phyloP scores from a whole-genome alignment of 83 land plant genomes.

The Thuja plicata region DNA sequence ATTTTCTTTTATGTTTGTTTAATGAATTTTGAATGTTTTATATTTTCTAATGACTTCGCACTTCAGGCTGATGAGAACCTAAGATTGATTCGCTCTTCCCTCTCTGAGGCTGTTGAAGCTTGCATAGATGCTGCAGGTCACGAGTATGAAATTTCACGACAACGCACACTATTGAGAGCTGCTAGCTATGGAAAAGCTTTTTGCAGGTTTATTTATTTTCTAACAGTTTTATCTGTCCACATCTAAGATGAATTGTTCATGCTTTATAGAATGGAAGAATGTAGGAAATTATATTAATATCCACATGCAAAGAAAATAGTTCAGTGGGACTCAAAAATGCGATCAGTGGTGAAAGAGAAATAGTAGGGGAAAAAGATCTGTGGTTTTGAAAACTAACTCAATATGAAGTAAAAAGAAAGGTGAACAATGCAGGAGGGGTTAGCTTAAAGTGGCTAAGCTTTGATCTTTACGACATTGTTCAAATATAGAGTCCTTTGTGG shows the following conservation, averaged over 20 bases:
- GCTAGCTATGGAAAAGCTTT: slow-evolving; percentile 98
- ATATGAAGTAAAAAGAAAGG: neutral
- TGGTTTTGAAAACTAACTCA: neutral
- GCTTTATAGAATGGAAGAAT: neutral
- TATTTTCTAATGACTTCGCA: neutral
- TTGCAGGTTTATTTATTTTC: slow-evolving; percentile 73
- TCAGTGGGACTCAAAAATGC: neutral
- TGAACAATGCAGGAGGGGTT: neutral
- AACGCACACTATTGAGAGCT: slow-evolving; percentile 84
- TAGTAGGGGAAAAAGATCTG: neutral
- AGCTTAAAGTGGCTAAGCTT: neutral
- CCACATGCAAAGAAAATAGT: neutral
- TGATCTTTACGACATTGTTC: neutral
- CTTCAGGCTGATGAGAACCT: slow-evolving; percentile 97
- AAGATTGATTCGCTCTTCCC: slow-evolving; percentile 66
- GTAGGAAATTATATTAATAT: neutral
- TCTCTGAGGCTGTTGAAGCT: slow-evolving; percentile 87
- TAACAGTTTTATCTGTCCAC: neutral
- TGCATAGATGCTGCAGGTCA: slow-evolving; percentile 99
- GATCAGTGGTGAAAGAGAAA: neutral
- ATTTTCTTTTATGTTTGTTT: neutral
- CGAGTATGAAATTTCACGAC: slow-evolving; percentile 89
- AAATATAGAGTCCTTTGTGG: neutral
- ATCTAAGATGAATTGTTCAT: neutral
- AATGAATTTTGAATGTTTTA: slow-evolving; percentile 7